Percentiles rank a stretch among this genome's conserved stretches.
These are phyloP conservation scores for Coniella lustricola DNA, from an alignment of 2,329 filamentous ascomycete genomes.

Conservation along the genomic window DNA sequence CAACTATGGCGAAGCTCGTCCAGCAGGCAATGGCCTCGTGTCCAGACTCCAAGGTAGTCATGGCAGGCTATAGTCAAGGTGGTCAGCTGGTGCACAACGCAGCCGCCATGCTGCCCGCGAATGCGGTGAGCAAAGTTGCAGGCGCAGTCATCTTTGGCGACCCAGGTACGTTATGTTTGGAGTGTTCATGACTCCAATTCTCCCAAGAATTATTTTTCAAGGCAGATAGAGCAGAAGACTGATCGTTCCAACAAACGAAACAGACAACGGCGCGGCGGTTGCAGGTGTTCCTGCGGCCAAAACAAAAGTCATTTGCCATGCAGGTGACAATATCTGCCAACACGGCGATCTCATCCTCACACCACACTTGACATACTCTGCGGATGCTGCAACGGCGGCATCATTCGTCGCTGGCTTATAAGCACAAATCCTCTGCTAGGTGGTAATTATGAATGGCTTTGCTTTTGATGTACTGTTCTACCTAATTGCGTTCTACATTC, in stretches of 20 bases:
- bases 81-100: slow-evolving; percentile 21
- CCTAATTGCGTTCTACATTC: no score
- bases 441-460: no score
- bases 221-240: no score
- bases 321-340: slow-evolving; percentile 15
- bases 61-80: slow-evolving; percentile 28
- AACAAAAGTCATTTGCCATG: slow-evolving; percentile 13
- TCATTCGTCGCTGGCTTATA: background rate
- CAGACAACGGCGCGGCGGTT: slow-evolving; percentile 16
- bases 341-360: background rate
- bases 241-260: no score
- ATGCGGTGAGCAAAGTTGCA: background rate
- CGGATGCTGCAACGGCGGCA: background rate
- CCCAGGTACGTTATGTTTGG: slow-evolving; percentile 6
- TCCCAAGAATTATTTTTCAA: no score
- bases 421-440: background rate
- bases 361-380: background rate
- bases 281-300: slow-evolving; percentile 4
- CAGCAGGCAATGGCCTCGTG: slow-evolving; percentile 1
- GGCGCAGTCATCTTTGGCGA: slow-evolving; percentile 11
- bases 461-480: no score
- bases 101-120: background rate
- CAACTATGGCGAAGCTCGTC: slow-evolving; percentile 7
- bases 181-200: no score
- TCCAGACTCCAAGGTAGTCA: slow-evolving; percentile 30